phyloP scores from a whole-genome alignment of 2,329 filamentous ascomycete species.

The Fusarium annulatum region DNA sequence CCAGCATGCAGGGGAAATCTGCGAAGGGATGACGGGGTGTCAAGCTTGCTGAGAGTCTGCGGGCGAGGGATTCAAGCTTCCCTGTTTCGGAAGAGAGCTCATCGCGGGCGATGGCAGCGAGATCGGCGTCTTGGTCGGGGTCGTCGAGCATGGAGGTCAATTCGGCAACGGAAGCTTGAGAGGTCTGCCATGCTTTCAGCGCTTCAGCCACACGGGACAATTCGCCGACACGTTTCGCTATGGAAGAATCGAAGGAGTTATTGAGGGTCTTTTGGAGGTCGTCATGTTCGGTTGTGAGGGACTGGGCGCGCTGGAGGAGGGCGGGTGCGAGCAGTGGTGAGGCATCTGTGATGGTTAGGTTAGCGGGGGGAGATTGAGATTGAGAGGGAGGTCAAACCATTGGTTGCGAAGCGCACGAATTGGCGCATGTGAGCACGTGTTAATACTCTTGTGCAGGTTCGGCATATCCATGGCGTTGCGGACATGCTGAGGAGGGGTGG shows the following conservation, averaged over 20 bases:
- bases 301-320: slow-evolving; percentile 69
- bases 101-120: slow-evolving; percentile 81
- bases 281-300: slow-evolving; percentile 67
- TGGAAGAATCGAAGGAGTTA: slow-evolving; percentile 65
- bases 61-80: slow-evolving; percentile 71
- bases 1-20: slow-evolving; percentile 87
- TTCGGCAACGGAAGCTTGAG: slow-evolving; percentile 64
- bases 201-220: slow-evolving; percentile 67
- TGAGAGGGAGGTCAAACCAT: slow-evolving; percentile 36
- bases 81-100: slow-evolving; percentile 77
- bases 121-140: slow-evolving; percentile 70
- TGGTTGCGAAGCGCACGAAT: slow-evolving; percentile 49
- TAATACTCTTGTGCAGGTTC: slow-evolving; percentile 50
- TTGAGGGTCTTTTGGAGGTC: slow-evolving; percentile 63
- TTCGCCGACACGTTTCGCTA: slow-evolving; percentile 71
- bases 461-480: slow-evolving; percentile 51
- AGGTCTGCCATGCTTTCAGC: slow-evolving; percentile 68
- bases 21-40: slow-evolving; percentile 92
- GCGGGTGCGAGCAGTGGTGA: slow-evolving; percentile 58
- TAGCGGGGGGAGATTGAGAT: neutral
- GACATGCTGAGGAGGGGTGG: slow-evolving; percentile 45
- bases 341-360: slow-evolving; percentile 30
- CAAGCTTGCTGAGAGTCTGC: slow-evolving; percentile 78
- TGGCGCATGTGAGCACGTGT: slow-evolving; percentile 39
- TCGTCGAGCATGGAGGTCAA: slow-evolving; percentile 61